Conservation (phyloP, 192 early-diverging fungal genomes). For the Gamsiella multidivaricata region DNA sequence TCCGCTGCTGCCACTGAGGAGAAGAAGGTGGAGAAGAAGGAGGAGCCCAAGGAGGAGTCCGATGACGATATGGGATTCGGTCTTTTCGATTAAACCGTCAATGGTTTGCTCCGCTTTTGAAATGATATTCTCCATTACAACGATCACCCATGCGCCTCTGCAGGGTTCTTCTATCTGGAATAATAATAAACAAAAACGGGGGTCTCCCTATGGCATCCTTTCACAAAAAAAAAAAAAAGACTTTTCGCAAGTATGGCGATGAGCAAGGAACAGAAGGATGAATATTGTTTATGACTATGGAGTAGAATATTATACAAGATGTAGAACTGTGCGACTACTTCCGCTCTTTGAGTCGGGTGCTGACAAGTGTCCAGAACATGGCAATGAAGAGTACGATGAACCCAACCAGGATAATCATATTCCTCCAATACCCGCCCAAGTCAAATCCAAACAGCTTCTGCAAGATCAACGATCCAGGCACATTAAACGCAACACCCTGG, state of each 20-base stretch:
- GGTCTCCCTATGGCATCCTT: too few relatives aligned
- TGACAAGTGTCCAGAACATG: constrained; percentile 36
- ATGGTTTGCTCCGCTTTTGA: neutral
- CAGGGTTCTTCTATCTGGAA: too few relatives aligned
- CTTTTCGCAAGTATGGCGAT: too few relatives aligned
- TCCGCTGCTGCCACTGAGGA: constrained; percentile 60
- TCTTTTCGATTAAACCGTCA: constrained; percentile 90
- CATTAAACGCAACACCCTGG: constrained; percentile 43
- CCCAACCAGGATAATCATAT: constrained; percentile 42
- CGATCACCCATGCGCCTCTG: too few relatives aligned
- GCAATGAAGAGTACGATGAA: constrained; percentile 32
- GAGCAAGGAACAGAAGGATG: too few relatives aligned
- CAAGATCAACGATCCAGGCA: constrained; percentile 52
- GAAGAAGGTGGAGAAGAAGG: constrained; percentile 79
- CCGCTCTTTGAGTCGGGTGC: constrained; percentile 45
- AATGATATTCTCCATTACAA: too few relatives aligned
- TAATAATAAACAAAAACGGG: too few relatives aligned
- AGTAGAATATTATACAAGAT: too few relatives aligned
- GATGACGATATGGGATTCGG: constrained; percentile 96
- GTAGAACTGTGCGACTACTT: constrained; percentile 44
- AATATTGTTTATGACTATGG: too few relatives aligned
- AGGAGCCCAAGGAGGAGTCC: constrained; percentile 91
- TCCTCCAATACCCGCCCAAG: constrained; percentile 35
- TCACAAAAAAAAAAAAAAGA: too few relatives aligned
- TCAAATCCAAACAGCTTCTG: constrained; percentile 58